These are phyloP conservation scores for Aaosphaeria pasadenensis DNA, from an alignment of 2,329 filamentous ascomycete genomes.

Conservation along the genomic window DNA sequence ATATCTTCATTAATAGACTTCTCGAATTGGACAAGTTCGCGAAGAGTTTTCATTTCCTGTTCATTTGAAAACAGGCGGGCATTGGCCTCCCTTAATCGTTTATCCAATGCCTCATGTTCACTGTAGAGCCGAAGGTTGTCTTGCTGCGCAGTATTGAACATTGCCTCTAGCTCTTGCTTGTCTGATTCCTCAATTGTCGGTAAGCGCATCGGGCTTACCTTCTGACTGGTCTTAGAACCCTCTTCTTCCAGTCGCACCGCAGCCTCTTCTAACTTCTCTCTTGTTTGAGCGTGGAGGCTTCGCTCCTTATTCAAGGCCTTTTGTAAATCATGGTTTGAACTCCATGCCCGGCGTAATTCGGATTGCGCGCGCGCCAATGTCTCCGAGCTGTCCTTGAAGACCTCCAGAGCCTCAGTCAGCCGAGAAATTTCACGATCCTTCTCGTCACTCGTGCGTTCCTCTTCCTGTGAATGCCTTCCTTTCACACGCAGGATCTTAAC, in stretches of 20 bases:
- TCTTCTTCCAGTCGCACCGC: constrained; percentile 15
- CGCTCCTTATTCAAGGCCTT: constrained; percentile 25
- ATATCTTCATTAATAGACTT: constrained; percentile 25
- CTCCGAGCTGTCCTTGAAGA: constrained; percentile 15
- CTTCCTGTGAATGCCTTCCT: constrained; percentile 19
- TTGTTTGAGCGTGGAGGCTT: constrained; percentile 22
- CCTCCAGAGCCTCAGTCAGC: constrained; percentile 23
- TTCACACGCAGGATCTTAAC: constrained; percentile 28
- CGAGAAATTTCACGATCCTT: constrained; percentile 26
- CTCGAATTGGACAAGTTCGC: constrained; percentile 22
- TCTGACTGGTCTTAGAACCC: constrained; percentile 9
- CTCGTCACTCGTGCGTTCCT: constrained; percentile 13
- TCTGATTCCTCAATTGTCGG: constrained; percentile 34
- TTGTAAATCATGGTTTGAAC: constrained; percentile 26
- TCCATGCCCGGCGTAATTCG: constrained; percentile 31
- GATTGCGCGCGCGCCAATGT: constrained; percentile 23
- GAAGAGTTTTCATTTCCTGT: constrained; percentile 20
- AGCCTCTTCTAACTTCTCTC: constrained; percentile 20
- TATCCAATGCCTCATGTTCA: constrained; percentile 25
- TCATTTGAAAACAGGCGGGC: constrained; percentile 20
- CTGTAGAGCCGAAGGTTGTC: constrained; percentile 30
- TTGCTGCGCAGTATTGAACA: constrained; percentile 34
- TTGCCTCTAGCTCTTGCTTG: constrained; percentile 30
- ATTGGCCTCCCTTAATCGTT: constrained; percentile 28
- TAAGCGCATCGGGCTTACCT: constrained; percentile 14